Base-by-base conservation (phyloP, 257 asterid genomes). In the Haberlea rhodopensis region DNA sequence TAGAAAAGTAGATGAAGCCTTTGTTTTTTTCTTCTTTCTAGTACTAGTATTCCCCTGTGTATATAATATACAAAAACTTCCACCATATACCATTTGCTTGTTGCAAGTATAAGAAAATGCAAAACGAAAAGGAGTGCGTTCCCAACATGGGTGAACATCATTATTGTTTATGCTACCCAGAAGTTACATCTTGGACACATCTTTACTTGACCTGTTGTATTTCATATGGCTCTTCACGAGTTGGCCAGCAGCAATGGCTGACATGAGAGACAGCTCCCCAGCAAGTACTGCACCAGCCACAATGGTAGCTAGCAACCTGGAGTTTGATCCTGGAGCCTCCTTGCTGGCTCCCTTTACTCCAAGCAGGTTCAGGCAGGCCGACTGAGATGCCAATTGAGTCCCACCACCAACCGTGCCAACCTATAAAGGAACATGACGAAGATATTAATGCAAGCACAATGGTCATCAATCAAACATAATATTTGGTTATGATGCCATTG, bases 391-490 rank as follows among this genome's bases (percentile, higher is more conserved):
- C 70, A 79, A 64, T 72, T 76, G 79, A 4, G 83, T 75, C 43
- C 83, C 83, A 13, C 83, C 83, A 24, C 83, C 83, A 1, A 78
- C 76, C 2, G 84, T 76, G 6, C 81, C 84, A 18, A 78, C 79
- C 78, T 73, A 43, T 37, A 37, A 10, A 37, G n/a, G n/a, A 37
- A 37, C 51, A 16, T 43, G 20, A 2, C 51, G 16, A 43, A 43
- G 7, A 43, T 43, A 4, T 43, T 43, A 43, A 43, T 43, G 46
- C n/a, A 37, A 37, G 46, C 10, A 11, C 46, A 37, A 37, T 37
- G 46, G n/a, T 37, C 16, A 13, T 37, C n/a, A 11, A 3, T 37
- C 46, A 37, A 37, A 37, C n/a, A 37, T 37, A 13, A 34, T 37
- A 11, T 32, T 13, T 37, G 46, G n/a, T 37, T 37, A 37, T 37